phyloP scores from a whole-genome alignment of 2,329 filamentous ascomycete species.

The Drechslera avenae region DNA sequence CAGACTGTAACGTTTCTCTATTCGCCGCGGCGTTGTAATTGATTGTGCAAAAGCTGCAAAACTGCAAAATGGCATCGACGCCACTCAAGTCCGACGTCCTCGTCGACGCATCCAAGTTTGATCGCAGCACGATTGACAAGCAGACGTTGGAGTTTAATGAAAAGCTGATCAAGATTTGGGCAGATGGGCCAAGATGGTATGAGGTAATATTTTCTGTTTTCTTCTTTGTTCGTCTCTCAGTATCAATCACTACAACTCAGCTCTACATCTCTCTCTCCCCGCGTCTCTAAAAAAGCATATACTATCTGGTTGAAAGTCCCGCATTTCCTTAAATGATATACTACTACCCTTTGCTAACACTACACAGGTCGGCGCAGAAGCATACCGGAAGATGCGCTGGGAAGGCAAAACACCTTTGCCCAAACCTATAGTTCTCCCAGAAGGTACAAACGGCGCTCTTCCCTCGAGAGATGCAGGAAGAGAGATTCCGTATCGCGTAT shows the following conservation, averaged over 20 bases:
- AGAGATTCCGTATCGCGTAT: conserved; percentile 59
- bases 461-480: conserved; percentile 60
- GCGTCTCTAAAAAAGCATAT: too few relatives aligned
- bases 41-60: background rate
- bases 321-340: too few relatives aligned
- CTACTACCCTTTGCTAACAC: background rate
- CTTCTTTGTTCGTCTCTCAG: background rate
- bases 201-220: conserved; percentile 48
- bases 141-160: conserved; percentile 54
- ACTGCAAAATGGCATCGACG: conserved; percentile 21
- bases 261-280: too few relatives aligned
- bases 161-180: conserved; percentile 51
- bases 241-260: background rate
- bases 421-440: conserved; percentile 52
- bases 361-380: conserved; percentile 56
- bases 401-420: conserved; percentile 60
- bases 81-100: conserved; percentile 48
- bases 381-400: conserved; percentile 60
- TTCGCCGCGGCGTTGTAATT: too few relatives aligned
- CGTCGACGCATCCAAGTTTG: conserved; percentile 53
- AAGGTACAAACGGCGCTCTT: conserved; percentile 55
- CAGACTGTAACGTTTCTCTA: too few relatives aligned
- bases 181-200: conserved; percentile 56
- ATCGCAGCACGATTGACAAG: conserved; percentile 47
- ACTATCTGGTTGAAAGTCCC: too few relatives aligned